Base-by-base conservation (phyloP, 768 basidiomycete genomes). In the Kwoniella sp. region DNA sequence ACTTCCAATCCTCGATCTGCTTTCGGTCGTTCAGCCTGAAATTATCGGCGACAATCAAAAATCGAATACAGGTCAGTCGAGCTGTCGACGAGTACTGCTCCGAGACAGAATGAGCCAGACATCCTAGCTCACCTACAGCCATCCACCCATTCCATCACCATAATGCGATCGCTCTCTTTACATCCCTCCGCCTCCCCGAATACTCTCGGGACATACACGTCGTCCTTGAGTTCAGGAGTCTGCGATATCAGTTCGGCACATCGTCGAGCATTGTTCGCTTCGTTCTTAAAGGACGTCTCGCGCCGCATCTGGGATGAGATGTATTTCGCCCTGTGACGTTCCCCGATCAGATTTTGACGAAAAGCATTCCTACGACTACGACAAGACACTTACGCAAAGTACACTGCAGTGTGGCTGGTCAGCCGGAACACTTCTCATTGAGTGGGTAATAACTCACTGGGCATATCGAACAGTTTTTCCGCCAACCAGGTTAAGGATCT, bases 281-380 rank as follows among this genome's bases (percentile, higher is more conserved):
- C 94, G 49, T 86, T 82, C 24, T 85, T 74, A 68, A 95, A 94
- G 73, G 92, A 88, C 0, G 92, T 85, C 73, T 97, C 92, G 65
- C 86, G 85, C 3, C 89, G 84, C 61, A 95, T 85, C 73, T 93
- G 92, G 55, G 88, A 85, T 2, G 87, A 88, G 44, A 95, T 78
- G 58, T 81, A 79, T 50, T 81, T 73, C 40, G 77, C 73, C 7
- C 77, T 77, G 56, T 4, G 33, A 33, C 33, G 33, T 6, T 33
- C 33, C 33, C 33, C n/a, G n/a, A n/a, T n/a, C n/a, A n/a, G n/a
- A n/a, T n/a, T n/a, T n/a, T n/a, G n/a, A n/a, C n/a, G n/a, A n/a
- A n/a, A n/a, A n/a, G n/a, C n/a, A n/a, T n/a, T n/a, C n/a, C n/a
- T n/a, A n/a, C n/a, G n/a, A n/a, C n/a, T n/a, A n/a, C n/a, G n/a